phyloP scores from a whole-genome alignment of 108 stramenopile species.

The Fragilaria crotonensis region DNA sequence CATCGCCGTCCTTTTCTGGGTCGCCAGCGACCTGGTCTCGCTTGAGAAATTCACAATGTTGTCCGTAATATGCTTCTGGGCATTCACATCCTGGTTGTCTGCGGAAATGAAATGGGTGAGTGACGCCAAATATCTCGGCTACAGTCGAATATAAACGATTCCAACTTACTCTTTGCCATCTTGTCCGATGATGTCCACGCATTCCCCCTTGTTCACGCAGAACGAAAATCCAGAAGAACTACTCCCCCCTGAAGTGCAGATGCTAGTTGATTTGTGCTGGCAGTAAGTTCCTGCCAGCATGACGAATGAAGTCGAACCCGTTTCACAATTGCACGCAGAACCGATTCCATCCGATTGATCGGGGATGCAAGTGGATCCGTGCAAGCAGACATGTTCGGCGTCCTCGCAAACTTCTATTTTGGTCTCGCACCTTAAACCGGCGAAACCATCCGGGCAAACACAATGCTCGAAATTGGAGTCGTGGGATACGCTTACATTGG shows the following conservation, averaged over 20 bases:
- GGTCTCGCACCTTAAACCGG: constrained; percentile 42
- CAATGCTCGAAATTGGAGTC: constrained; percentile 43
- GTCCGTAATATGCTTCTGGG: constrained; percentile 16
- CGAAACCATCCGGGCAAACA: constrained; percentile 35
- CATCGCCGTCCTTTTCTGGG: neutral
- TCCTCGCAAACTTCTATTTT: constrained; percentile 41
- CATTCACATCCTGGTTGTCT: constrained; percentile 31
- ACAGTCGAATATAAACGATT: neutral
- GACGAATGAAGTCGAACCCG: constrained; percentile 2
- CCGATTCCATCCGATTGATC: constrained; percentile 6
- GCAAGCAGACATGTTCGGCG: constrained; percentile 39
- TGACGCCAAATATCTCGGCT: neutral
- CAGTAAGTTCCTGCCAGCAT: constrained; percentile 6
- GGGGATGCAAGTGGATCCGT: constrained; percentile 46
- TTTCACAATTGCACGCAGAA: constrained; percentile 37
- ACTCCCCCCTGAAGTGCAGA: neutral
- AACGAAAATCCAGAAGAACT: neutral
- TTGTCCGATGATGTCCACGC: constrained; percentile 3
- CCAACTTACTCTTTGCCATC: neutral
- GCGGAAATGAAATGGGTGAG: constrained; percentile 1
- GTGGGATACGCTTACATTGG: neutral
- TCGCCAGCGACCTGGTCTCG: neutral
- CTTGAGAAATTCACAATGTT: constrained; percentile 21
- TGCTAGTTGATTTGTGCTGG: constrained; percentile 1
- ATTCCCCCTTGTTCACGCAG: constrained; percentile 26